Conservation (phyloP, 805 yeast genomes). For the Candida ponderosae region DNA sequence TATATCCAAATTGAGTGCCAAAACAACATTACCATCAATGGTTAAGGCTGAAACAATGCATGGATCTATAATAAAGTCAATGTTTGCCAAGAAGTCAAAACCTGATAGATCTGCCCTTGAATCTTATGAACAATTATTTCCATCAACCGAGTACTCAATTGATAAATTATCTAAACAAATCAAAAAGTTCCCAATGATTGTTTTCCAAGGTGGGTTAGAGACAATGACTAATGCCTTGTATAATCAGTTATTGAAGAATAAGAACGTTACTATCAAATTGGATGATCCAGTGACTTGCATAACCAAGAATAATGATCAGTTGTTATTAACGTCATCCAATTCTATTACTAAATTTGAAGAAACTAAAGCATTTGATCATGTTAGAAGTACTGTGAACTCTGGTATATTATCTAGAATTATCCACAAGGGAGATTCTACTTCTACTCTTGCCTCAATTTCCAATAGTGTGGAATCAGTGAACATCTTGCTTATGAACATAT, state of each 20-base stretch:
- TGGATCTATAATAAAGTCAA: conserved; percentile 49
- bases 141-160: conserved; percentile 31
- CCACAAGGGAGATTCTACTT: conserved; percentile 3
- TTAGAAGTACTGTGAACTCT: conserved; percentile 53
- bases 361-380: conserved; percentile 36
- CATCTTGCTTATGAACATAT: conserved; percentile 68
- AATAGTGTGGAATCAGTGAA: conserved; percentile 19
- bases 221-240: conserved; percentile 38
- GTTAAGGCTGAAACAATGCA: conserved; percentile 48
- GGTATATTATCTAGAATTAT: conserved; percentile 29
- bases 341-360: neutral
- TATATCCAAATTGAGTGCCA: conserved; percentile 53
- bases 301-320: conserved; percentile 2
- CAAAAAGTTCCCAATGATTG: conserved; percentile 54
- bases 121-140: conserved; percentile 31
- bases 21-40: conserved; percentile 48
- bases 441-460: conserved; percentile 10
- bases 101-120: conserved; percentile 17
- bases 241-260: conserved; percentile 24
- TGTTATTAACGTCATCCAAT: neutral
- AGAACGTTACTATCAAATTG: conserved; percentile 34
- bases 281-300: conserved; percentile 17
- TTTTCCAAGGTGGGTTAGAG: conserved; percentile 49
- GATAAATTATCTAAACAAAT: conserved; percentile 27
- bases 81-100: conserved; percentile 25